Percentiles rank a stretch among this genome's conserved stretches.
These are phyloP conservation scores for Linanthus parryae DNA, from an alignment of 148 eudicot species.

Conservation along the genomic window DNA sequence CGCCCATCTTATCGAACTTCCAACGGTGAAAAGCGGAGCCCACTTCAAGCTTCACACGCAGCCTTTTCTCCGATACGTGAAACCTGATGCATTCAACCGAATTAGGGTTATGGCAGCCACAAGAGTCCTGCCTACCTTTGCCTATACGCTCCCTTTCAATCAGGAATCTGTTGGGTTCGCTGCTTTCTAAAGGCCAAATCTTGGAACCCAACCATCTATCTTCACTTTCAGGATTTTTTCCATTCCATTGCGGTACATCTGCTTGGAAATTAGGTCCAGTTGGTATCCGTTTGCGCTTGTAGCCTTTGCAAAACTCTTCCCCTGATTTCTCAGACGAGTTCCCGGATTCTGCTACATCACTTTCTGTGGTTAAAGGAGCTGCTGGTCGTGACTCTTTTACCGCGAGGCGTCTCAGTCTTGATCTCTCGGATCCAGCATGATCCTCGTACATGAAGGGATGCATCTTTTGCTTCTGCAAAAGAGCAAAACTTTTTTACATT, in stretches of 20 bases:
- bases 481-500: neutral
- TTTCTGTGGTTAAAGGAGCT: too few relatives aligned
- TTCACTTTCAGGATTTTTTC: conserved; percentile 37
- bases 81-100: conserved; percentile 57
- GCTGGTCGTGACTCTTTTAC: conserved; percentile 50
- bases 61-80: conserved; percentile 54
- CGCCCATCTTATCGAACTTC: conserved; percentile 78
- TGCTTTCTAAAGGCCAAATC: conserved; percentile 59
- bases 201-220: conserved; percentile 59
- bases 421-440: conserved; percentile 28
- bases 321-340: too few relatives aligned
- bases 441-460: conserved; percentile 80
- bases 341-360: too few relatives aligned
- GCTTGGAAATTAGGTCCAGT: conserved; percentile 59
- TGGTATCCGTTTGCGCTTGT: conserved; percentile 40
- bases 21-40: conserved; percentile 56
- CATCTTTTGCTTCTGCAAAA: conserved; percentile 61
- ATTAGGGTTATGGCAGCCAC: conserved; percentile 58
- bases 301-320: conserved; percentile 4
- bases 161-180: conserved; percentile 13
- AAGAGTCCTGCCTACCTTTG: conserved; percentile 53
- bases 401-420: conserved; percentile 57
- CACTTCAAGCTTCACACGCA: conserved; percentile 50
- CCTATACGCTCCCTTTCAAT: conserved; percentile 60
- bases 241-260: conserved; percentile 55